Evolutionary conservation across 495 filamentous ascomycete genomes (phyloP), one percentile per base, ranked within the genome.

Genomic region (Daldinia bambusicola): DNA sequence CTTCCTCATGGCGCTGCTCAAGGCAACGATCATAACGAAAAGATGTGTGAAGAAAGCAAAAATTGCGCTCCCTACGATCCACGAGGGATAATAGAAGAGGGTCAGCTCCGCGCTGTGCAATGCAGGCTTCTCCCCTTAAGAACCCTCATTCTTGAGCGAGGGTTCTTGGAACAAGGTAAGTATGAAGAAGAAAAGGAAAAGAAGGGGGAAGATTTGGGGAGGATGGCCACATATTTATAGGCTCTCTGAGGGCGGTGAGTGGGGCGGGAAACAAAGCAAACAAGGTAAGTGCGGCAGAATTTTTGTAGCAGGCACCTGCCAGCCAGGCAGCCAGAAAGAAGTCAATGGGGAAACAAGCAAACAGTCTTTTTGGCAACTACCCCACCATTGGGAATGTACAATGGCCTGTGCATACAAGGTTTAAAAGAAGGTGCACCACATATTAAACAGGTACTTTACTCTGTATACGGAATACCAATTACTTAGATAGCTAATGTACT

Each of bases 91-190:
- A 85, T 89, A 85, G 87, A 88, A 85, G 80, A 78, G 84, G 80
- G 84, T 87, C 83, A 86, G 84, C 88, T 79, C 89, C 90, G 84
- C 89, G 89, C 72, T 91, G 90, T 92, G 90, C 88, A 91, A 92
- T 92, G 89, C 86, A 91, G 89, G 88, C 83, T 85, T 88, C 83
- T 83, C 84, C 80, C 79, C 80, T 83, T 89, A 84, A 83, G 81
- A 79, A 76, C 79, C 83, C 80, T 84, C 79, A 82, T 85, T 86
- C 81, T 80, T 90, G 89, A 91, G 82, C 89, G 63, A 81, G 82
- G 78, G 83, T 77, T 79, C 81, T 83, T 82, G 82, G 85, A 85
- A 89, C 86, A 90, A 90, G 89, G 89, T 91, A 91, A 90, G 88
- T 90, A 90, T 90, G 86, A 89, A 86, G 85, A 89, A 87, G 79